Evolutionary conservation across 768 basidiomycete genomes (phyloP).

Genomic region (Pholiota microspora): DNA sequence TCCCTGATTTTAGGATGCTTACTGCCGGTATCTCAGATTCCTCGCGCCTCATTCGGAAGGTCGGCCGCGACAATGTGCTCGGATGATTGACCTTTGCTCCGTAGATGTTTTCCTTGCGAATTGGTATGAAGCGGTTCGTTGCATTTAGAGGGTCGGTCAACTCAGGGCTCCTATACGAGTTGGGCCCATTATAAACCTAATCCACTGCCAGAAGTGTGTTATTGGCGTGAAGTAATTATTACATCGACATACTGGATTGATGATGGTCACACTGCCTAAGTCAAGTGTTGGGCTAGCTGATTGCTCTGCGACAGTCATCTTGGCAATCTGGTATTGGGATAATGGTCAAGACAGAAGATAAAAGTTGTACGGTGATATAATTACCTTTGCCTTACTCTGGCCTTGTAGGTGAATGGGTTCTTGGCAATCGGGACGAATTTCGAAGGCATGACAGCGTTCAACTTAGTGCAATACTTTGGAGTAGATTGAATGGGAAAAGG

Average conservation of each 20-base stretch:
- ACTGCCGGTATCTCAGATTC: no score
- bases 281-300: conserved; percentile 6
- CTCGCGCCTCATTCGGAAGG: no score
- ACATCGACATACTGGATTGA: conserved; percentile 1
- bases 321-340: no score
- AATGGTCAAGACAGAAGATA: no score
- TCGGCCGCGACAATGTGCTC: not conserved
- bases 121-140: not conserved
- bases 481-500: not conserved
- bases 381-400: not conserved
- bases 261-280: conserved; percentile 7
- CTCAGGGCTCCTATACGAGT: not conserved
- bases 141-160: not conserved
- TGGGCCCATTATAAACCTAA: not conserved
- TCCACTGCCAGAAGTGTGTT: not conserved
- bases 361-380: no score
- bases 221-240: not conserved
- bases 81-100: not conserved
- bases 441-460: not conserved
- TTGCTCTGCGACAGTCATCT: not conserved
- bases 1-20: no score
- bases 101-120: not conserved
- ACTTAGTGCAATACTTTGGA: not conserved
- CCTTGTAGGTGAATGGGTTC: not conserved
- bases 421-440: not conserved